Evolutionary conservation across 495 filamentous ascomycete species (phyloP).

Genomic region (Jackrogersella multiformis): DNA sequence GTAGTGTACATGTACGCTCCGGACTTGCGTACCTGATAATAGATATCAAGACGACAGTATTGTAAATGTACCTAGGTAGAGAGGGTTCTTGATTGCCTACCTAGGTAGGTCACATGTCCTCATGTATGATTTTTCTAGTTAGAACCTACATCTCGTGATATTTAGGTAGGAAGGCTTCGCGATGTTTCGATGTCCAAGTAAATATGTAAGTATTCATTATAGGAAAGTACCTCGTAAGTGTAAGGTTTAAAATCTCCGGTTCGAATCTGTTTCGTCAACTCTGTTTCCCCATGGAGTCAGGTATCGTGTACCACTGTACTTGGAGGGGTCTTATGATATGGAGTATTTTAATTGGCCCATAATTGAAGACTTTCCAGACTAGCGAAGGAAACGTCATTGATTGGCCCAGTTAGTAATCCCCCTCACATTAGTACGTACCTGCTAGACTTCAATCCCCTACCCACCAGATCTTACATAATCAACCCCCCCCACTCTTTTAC

Average conservation of each 20-base stretch:
- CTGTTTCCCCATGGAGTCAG: slow-evolving; percentile 34
- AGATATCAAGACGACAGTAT: background rate
- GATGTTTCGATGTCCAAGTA: slow-evolving; percentile 6
- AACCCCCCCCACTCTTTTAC: background rate
- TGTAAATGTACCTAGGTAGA: slow-evolving; percentile 44
- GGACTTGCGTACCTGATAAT: slow-evolving; percentile 9
- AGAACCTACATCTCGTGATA: background rate
- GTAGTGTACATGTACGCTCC: slow-evolving; percentile 13
- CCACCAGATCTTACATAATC: background rate
- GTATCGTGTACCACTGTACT: background rate
- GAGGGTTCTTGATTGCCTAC: slow-evolving; percentile 18
- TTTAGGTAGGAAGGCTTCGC: slow-evolving; percentile 1
- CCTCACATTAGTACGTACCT: background rate
- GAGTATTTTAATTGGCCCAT: background rate
- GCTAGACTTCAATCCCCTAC: background rate
- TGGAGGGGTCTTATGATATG: background rate
- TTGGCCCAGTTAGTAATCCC: background rate
- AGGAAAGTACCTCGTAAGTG: no score
- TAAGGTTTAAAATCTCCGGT: slow-evolving; percentile 28
- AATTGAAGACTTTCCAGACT: background rate
- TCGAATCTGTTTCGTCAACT: slow-evolving; percentile 9
- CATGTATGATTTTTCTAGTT: background rate
- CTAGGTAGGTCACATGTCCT: no score
- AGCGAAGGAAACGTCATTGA: slow-evolving; percentile 3
- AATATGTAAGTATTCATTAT: background rate